Conservation (phyloP, 2,329 filamentous ascomycete genomes). For the Trichophyton rubrum region DNA sequence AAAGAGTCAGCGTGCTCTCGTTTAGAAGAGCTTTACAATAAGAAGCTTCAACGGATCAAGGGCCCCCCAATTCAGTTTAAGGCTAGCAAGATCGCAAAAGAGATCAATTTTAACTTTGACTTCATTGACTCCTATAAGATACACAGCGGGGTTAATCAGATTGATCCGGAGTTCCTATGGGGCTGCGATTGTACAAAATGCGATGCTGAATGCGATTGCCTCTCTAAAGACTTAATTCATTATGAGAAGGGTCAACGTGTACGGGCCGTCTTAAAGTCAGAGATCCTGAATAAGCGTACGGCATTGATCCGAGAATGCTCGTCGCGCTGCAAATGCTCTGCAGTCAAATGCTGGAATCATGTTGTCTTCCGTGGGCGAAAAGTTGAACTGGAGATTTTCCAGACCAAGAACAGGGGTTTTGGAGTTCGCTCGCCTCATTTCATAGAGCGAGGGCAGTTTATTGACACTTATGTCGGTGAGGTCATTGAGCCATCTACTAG, state of each 20-base stretch:
- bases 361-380: constrained; percentile 31
- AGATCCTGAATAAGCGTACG: constrained; percentile 22
- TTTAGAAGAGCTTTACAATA: constrained; percentile 10
- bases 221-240: constrained; percentile 21
- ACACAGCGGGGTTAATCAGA: constrained; percentile 20
- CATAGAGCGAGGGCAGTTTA: constrained; percentile 33
- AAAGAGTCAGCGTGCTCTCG: neutral
- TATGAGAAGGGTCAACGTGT: constrained; percentile 18
- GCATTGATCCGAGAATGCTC: constrained; percentile 33
- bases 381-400: constrained; percentile 32
- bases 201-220: constrained; percentile 20
- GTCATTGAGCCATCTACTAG: constrained; percentile 29
- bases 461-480: constrained; percentile 36
- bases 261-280: constrained; percentile 18
- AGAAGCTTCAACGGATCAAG: constrained; percentile 18
- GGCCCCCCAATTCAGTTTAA: constrained; percentile 22
- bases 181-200: constrained; percentile 26
- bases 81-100: constrained; percentile 9
- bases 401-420: constrained; percentile 31
- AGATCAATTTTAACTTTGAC: constrained; percentile 26
- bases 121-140: constrained; percentile 29
- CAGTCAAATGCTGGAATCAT: constrained; percentile 28
- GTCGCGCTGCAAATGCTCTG: constrained; percentile 24
- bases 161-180: constrained; percentile 20
- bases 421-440: constrained; percentile 27